These are phyloP conservation scores for Tubosaeta sp. DNA, from an alignment of 768 basidiomycete genomes.

Conservation along the genomic window DNA sequence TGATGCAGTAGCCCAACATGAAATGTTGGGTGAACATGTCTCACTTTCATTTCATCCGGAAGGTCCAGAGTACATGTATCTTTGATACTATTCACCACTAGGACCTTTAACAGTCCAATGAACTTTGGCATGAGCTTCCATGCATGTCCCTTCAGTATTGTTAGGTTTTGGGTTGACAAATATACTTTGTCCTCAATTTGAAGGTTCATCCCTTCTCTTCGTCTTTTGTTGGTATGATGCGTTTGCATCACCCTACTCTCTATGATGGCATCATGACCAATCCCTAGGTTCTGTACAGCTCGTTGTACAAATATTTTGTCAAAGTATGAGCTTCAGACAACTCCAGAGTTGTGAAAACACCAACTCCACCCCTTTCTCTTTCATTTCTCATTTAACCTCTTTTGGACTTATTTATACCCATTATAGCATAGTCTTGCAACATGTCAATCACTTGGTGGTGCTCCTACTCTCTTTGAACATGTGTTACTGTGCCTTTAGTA, in stretches of 20 bases:
- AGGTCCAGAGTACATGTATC: not conserved
- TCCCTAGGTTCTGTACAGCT: too few relatives aligned
- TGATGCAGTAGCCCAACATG: not conserved
- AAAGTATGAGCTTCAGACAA: too few relatives aligned
- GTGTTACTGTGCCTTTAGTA: too few relatives aligned
- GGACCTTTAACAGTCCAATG: slow-evolving; percentile 31
- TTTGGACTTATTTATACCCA: too few relatives aligned
- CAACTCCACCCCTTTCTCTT: too few relatives aligned
- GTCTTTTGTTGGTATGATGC: slow-evolving; percentile 25
- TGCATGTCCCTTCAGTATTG: slow-evolving; percentile 30
- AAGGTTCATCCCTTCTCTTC: slow-evolving; percentile 13
- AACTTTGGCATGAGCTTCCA: slow-evolving; percentile 34
- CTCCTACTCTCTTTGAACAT: too few relatives aligned
- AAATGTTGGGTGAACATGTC: not conserved
- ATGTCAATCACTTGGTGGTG: too few relatives aligned
- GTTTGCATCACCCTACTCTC: slow-evolving; percentile 28
- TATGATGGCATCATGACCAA: too few relatives aligned
- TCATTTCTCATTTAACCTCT: too few relatives aligned
- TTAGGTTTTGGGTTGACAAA: slow-evolving; percentile 35
- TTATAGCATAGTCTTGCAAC: too few relatives aligned
- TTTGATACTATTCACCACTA: not conserved
- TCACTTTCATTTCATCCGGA: not conserved
- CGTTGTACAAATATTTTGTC: too few relatives aligned
- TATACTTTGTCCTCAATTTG: slow-evolving; percentile 28
- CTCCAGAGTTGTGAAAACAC: too few relatives aligned